phyloP scores from a whole-genome alignment of 208 protist genomes.

The Trypanosoma brucei region DNA sequence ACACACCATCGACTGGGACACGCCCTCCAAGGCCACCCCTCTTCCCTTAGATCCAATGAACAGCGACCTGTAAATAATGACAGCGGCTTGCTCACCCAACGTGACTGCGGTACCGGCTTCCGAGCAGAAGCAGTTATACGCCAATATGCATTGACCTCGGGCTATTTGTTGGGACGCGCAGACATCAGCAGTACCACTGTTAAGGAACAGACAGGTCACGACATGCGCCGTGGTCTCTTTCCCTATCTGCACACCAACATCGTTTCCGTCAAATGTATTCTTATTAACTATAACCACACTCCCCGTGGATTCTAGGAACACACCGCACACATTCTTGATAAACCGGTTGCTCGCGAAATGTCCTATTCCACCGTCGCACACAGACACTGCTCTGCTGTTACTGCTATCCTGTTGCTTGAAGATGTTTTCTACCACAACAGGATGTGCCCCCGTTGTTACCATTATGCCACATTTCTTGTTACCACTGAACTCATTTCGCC shows the following conservation, averaged over 20 bases:
- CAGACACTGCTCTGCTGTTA: conserved; percentile 19
- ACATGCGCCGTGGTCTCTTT: conserved; percentile 15
- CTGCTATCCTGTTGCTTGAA: conserved; percentile 18
- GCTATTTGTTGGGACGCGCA: conserved; percentile 9
- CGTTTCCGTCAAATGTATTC: conserved; percentile 32
- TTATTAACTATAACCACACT: conserved; percentile 15
- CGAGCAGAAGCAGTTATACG: conserved; percentile 35
- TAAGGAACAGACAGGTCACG: conserved; percentile 27
- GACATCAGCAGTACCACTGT: conserved; percentile 20
- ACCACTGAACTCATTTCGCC: conserved; percentile 24
- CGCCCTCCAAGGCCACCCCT: conserved; percentile 11
- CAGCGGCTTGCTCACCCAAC: not conserved
- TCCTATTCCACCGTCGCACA: conserved; percentile 20
- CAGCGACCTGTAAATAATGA: conserved; percentile 26
- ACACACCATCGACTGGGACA: conserved; percentile 1
- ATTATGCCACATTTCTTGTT: conserved; percentile 26
- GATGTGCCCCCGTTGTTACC: conserved; percentile 11
- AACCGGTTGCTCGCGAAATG: conserved; percentile 29
- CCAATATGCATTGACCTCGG: conserved; percentile 19
- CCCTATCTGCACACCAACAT: conserved; percentile 12
- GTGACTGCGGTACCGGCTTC: conserved; percentile 13
- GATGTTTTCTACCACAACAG: conserved; percentile 26
- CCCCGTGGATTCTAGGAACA: conserved; percentile 20
- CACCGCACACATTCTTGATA: conserved; percentile 23
- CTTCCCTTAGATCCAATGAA: conserved; percentile 20